Evolutionary conservation across 2,329 filamentous ascomycete species (phyloP).

Genomic region (Dendryphion nanum): DNA sequence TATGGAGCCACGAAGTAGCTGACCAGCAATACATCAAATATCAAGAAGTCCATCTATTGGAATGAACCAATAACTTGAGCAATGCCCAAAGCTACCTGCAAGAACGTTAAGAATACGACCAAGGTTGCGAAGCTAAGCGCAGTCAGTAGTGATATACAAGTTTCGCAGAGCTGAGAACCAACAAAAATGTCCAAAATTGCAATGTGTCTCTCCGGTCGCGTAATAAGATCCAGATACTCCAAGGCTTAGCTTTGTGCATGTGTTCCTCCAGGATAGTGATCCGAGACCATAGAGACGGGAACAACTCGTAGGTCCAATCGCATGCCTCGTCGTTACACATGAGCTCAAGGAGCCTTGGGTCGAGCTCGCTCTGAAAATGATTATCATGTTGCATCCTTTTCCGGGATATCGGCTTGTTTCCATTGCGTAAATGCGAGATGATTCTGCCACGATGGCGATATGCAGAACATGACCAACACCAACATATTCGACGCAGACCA

Average conservation of each 20-base stretch:
- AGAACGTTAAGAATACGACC: constrained; percentile 13
- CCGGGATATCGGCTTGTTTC: neutral
- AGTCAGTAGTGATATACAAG: constrained; percentile 4
- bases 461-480: constrained; percentile 19
- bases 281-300: constrained; percentile 17
- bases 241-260: constrained; percentile 16
- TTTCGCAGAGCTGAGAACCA: constrained; percentile 2
- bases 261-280: constrained; percentile 19
- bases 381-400: constrained; percentile 1
- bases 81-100: constrained; percentile 18
- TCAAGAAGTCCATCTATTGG: too few species aligned
- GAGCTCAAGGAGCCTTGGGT: constrained; percentile 10
- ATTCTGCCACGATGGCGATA: constrained; percentile 8
- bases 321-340: constrained; percentile 8
- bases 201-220: constrained; percentile 20
- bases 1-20: too few species aligned
- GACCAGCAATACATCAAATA: too few species aligned
- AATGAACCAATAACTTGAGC: constrained; percentile 21
- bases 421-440: constrained; percentile 7
- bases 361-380: constrained; percentile 8
- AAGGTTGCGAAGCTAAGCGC: constrained; percentile 17
- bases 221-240: constrained; percentile 23
- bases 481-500: constrained; percentile 11
- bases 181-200: constrained; percentile 25
- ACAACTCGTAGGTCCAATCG: constrained; percentile 19